phyloP scores from a whole-genome alignment of 108 stramenopile genomes.

The Epithemia pelagica region DNA sequence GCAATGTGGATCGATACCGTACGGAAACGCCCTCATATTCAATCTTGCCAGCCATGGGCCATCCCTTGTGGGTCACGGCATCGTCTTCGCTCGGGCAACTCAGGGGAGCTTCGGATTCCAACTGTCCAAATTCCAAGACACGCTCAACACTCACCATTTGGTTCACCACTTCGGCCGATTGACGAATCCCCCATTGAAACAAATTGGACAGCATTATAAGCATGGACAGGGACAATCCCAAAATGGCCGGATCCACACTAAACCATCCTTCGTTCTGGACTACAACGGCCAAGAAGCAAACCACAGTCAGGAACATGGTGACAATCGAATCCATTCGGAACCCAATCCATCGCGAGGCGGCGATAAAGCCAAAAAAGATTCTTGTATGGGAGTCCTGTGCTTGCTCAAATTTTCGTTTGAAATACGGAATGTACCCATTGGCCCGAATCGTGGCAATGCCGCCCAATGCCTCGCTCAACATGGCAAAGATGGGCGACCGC shows the following conservation, averaged over 20 bases:
- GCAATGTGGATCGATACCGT: slow-evolving; percentile 70
- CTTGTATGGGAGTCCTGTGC: slow-evolving; percentile 72
- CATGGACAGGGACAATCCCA: slow-evolving; percentile 70
- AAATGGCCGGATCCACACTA: slow-evolving; percentile 62
- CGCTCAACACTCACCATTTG: slow-evolving; percentile 90
- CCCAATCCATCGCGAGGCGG: slow-evolving; percentile 84
- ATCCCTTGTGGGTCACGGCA: slow-evolving; percentile 23
- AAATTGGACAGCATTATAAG: slow-evolving; percentile 55
- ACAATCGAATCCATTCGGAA: slow-evolving; percentile 81
- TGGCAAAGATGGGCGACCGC: slow-evolving; percentile 82
- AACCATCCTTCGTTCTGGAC: slow-evolving; percentile 47
- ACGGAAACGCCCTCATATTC: slow-evolving; percentile 49
- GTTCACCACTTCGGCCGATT: slow-evolving; percentile 86
- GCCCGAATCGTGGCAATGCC: slow-evolving; percentile 89
- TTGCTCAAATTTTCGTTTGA: slow-evolving; percentile 52
- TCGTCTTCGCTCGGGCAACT: slow-evolving; percentile 41
- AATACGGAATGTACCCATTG: slow-evolving; percentile 49
- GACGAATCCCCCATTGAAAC: slow-evolving; percentile 77
- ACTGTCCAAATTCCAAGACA: slow-evolving; percentile 58
- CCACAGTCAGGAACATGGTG: slow-evolving; percentile 55
- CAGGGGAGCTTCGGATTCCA: slow-evolving; percentile 65
- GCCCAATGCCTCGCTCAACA: slow-evolving; percentile 74
- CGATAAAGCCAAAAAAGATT: slow-evolving; percentile 81
- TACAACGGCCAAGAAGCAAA: slow-evolving; percentile 72
- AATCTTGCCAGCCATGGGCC: slow-evolving; percentile 74